Conservation (phyloP, 2,329 filamentous ascomycete genomes). For the Akanthomyces lecanii region DNA sequence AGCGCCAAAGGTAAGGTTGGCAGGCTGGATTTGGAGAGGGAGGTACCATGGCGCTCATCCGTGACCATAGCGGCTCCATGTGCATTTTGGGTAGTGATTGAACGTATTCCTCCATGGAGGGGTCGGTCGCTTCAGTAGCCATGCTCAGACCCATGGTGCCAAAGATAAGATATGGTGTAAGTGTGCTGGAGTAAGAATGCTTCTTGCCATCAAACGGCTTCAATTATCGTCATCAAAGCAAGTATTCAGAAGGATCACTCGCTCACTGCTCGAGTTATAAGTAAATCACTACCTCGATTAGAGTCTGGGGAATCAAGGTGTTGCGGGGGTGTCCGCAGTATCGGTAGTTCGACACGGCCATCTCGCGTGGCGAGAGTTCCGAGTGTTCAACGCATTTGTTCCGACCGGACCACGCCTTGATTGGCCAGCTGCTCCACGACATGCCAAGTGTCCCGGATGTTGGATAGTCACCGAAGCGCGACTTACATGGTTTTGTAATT, state of each 20-base stretch:
- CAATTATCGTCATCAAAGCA: background rate
- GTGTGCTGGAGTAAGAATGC: background rate
- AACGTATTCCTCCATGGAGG: conserved; percentile 28
- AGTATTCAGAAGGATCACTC: background rate
- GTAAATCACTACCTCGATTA: background rate
- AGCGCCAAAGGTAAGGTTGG: conserved; percentile 38
- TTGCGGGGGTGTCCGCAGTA: background rate
- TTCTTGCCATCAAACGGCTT: background rate
- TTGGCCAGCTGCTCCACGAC: background rate
- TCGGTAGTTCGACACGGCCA: background rate
- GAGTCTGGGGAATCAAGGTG: background rate
- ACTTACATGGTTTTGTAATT: background rate
- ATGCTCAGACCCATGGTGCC: conserved; percentile 3
- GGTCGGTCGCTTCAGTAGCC: conserved; percentile 20
- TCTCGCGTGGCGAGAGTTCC: background rate
- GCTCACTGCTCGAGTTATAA: background rate
- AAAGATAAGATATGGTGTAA: background rate
- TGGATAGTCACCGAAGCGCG: background rate
- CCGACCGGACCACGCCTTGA: background rate
- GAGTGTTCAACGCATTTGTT: background rate
- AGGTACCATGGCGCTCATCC: conserved; percentile 45
- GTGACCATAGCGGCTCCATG: conserved; percentile 43
- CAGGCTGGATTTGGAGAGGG: conserved; percentile 41
- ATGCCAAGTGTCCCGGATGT: background rate
- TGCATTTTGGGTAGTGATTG: conserved; percentile 27